Evolutionary conservation across 1,284 basidiomycete genomes (phyloP).

Genomic region (Trichosporon faecale): DNA sequence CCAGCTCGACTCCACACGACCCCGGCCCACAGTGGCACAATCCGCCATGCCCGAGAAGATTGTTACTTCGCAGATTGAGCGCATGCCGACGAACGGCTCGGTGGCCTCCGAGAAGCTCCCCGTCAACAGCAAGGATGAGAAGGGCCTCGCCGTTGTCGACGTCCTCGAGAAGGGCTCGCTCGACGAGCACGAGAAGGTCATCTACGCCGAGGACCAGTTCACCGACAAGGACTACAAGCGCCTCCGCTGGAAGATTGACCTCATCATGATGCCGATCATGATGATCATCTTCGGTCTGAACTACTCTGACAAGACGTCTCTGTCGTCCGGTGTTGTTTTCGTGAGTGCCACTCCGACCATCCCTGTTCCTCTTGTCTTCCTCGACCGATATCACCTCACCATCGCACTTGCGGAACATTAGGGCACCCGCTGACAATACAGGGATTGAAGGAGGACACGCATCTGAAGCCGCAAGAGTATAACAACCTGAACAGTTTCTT

Average conservation of each 20-base stretch:
- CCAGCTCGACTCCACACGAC: not conserved
- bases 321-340: slow-evolving; percentile 22
- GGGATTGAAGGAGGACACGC: slow-evolving; percentile 27
- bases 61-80: not conserved
- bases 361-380: too few relatives aligned
- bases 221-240: slow-evolving; percentile 17
- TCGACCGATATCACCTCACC: too few relatives aligned
- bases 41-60: not conserved
- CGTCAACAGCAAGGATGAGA: not conserved
- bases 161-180: not conserved
- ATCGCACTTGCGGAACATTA: too few relatives aligned
- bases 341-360: slow-evolving; percentile 21
- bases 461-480: slow-evolving; percentile 32
- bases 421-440: not conserved
- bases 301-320: slow-evolving; percentile 20
- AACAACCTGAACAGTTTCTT: slow-evolving; percentile 24
- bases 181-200: slow-evolving; percentile 17
- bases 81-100: not conserved
- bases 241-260: slow-evolving; percentile 22
- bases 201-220: slow-evolving; percentile 21
- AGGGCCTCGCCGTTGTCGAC: not conserved
- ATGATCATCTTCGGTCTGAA: slow-evolving; percentile 21
- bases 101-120: not conserved
- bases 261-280: slow-evolving; percentile 20
- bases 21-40: not conserved